phyloP scores from a whole-genome alignment of 2,329 filamentous ascomycete species.

The Alternaria angustiovoidea region DNA sequence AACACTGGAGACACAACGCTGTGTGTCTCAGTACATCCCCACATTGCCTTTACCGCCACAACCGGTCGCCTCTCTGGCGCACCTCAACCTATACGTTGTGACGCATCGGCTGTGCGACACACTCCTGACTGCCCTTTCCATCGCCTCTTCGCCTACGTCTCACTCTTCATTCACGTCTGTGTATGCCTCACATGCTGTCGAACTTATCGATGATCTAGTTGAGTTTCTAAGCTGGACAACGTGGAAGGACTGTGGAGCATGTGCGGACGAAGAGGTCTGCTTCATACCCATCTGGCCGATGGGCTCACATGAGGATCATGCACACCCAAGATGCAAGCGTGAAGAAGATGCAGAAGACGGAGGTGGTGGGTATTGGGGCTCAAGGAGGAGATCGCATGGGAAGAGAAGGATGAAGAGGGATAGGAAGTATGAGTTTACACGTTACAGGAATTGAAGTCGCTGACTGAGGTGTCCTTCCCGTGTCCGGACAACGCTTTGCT shows the following conservation, averaged over 20 bases:
- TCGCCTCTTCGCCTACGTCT: conserved; percentile 17
- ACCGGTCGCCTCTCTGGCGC: conserved; percentile 33
- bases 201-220: conserved; percentile 54
- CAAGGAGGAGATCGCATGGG: not conserved
- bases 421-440: not conserved
- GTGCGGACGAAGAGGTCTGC: conserved; percentile 64
- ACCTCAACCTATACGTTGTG: conserved; percentile 42
- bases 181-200: conserved; percentile 32
- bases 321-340: conserved; percentile 54
- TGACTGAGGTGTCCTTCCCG: not conserved
- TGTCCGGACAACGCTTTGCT: not conserved
- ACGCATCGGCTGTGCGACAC: conserved; percentile 45
- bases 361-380: conserved; percentile 38
- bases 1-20: conserved; percentile 56
- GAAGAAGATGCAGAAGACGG: conserved; percentile 15
- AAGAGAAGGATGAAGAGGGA: not conserved
- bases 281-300: conserved; percentile 71
- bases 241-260: conserved; percentile 66
- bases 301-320: conserved; percentile 64
- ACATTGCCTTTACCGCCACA: conserved; percentile 20
- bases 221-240: conserved; percentile 65
- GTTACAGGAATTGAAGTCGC: not conserved
- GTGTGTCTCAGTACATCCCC: conserved; percentile 56
- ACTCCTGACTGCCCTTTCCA: conserved; percentile 37
- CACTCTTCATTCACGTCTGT: conserved; percentile 4